Evolutionary conservation across 805 yeast genomes (phyloP), one percentile per base, ranked within the genome.

Genomic region (Metschnikowia dekortorum): DNA sequence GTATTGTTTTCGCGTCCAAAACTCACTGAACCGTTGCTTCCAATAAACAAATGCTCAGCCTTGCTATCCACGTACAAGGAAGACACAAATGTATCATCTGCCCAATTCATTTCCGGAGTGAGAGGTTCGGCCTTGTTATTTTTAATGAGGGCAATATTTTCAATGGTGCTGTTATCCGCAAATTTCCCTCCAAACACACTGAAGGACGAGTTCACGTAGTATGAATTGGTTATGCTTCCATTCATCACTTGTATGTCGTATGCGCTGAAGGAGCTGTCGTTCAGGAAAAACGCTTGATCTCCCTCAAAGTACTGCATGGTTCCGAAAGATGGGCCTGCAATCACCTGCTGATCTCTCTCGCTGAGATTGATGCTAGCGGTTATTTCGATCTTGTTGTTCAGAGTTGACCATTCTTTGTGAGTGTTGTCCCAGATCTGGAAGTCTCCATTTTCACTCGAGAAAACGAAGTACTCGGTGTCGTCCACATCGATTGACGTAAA

Each of bases 101-200:
- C 52, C 75, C 74, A 72, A 6, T 48, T 44, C 8, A 62, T 46
- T 11, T 61, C 51, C 5, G 66, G 67, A 18, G 55, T 28, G 16
- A 71, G 56, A 1, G 66, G 48, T 1, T 52, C 14, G 0, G 65
- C 52, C 2, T 57, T 40, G 33, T 45, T 44, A 41, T 64, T 59
- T 4, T 43, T 45, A 22, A 76, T 40, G 44, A 73, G 59, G 0
- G 68, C 74, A n/a, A 73, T 51, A 41, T 70, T 66, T 9, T 51
- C 41, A 1, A 59, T 57, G 3, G 57, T 52, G 7, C 48, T 41
- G 31, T 53, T 46, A 8, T 73, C 72, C 8, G 59, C 62, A 59
- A 84, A 83, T 3, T 68, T 64, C 18, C 92, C 94, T 8, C 87
- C 90, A 44, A 86, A 65, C 0, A 79, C 77, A 38, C 83, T 68